phyloP scores from a whole-genome alignment of 2,329 filamentous ascomycete species.

The Aureobasidium sp. region DNA sequence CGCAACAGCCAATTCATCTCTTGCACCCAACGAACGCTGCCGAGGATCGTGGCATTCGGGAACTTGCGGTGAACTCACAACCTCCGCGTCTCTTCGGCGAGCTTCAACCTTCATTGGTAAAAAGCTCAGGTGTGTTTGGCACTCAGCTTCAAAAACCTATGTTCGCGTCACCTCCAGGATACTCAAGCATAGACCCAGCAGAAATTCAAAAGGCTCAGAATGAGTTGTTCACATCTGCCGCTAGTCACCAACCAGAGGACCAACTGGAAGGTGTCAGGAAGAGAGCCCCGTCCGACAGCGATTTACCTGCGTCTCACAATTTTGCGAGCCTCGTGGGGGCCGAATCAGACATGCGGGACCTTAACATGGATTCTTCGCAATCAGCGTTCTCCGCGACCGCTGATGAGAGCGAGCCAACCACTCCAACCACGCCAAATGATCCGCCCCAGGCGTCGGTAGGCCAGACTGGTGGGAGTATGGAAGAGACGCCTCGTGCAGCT shows the following conservation, averaged over 20 bases:
- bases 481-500: slow-evolving; percentile 24
- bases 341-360: slow-evolving; percentile 41
- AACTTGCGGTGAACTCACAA: background rate
- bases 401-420: slow-evolving; percentile 32
- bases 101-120: slow-evolving; percentile 49
- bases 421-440: slow-evolving; percentile 24
- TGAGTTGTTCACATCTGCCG: slow-evolving; percentile 12
- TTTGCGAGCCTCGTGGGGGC: slow-evolving; percentile 40
- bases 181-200: background rate
- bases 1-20: background rate
- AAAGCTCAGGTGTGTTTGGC: slow-evolving; percentile 39
- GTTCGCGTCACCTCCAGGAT: background rate
- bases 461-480: slow-evolving; percentile 16
- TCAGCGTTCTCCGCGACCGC: slow-evolving; percentile 32
- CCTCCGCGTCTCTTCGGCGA: slow-evolving; percentile 50
- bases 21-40: background rate
- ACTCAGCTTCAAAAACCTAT: background rate
- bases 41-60: background rate
- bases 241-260: slow-evolving; percentile 5
- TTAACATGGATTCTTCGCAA: slow-evolving; percentile 42
- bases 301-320: background rate
- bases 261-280: background rate
- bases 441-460: slow-evolving; percentile 11
- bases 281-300: background rate
- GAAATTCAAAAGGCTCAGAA: background rate